Percentiles rank a stretch among this genome's conserved stretches.
phyloP scores from a whole-genome alignment of 305 asterid species.

The Fraxinus velutina region DNA sequence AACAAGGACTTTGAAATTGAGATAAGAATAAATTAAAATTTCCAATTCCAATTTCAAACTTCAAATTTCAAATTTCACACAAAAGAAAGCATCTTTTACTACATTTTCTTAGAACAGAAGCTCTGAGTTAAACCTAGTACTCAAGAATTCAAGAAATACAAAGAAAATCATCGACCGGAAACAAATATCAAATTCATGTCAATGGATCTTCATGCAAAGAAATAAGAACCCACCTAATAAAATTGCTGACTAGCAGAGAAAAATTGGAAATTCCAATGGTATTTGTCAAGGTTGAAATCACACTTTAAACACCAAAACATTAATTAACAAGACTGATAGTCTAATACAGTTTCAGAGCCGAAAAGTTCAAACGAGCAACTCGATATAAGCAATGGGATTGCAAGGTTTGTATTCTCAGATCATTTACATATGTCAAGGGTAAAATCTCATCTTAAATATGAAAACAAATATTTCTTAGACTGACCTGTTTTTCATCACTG shows the following conservation, averaged over 20 bases:
- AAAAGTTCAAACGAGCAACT: neutral
- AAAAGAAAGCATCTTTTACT: neutral
- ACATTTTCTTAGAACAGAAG: neutral
- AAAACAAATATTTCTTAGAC: neutral
- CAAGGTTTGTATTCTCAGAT: neutral
- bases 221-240: neutral
- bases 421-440: neutral
- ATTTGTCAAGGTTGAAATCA: neutral
- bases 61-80: neutral
- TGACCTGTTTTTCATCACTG: constrained; percentile 47
- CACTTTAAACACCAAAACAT: neutral
- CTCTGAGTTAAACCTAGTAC: neutral
- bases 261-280: neutral
- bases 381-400: neutral
- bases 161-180: neutral
- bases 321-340: neutral
- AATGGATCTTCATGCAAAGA: neutral
- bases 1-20: neutral
- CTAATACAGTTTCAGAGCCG: neutral
- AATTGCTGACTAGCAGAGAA: neutral
- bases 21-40: neutral
- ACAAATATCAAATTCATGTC: constrained; percentile 11
- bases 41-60: neutral
- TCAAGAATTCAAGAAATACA: neutral
- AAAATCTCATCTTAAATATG: neutral